Percentiles rank a stretch among this genome's conserved stretches.
These are phyloP conservation scores for Lolium multiflorum DNA, from an alignment of 176 grass and related monocot species.

Conservation along the genomic window DNA sequence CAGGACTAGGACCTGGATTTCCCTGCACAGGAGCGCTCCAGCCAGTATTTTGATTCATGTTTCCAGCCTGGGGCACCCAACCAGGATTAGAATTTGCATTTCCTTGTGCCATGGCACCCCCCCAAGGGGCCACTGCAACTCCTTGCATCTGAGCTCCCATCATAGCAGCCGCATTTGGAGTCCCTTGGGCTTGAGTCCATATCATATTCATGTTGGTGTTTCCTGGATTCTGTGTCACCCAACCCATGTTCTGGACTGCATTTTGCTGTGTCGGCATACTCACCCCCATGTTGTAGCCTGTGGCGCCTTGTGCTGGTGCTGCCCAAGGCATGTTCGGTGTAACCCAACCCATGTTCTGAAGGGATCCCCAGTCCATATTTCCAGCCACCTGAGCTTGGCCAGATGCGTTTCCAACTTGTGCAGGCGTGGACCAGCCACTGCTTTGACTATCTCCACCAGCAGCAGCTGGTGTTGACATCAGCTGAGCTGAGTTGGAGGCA, in stretches of 20 bases:
- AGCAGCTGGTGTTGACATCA: slow-evolving; percentile 43
- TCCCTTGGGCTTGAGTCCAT: slow-evolving; percentile 57
- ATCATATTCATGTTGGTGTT: slow-evolving; percentile 71
- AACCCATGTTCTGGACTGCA: slow-evolving; percentile 63
- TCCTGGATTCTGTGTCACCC: slow-evolving; percentile 64
- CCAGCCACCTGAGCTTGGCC: slow-evolving; percentile 55
- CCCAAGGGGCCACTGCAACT: slow-evolving; percentile 63
- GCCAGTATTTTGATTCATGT: slow-evolving; percentile 51
- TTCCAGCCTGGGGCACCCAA: slow-evolving; percentile 66
- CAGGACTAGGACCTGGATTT: slow-evolving; percentile 53
- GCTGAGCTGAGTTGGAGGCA: slow-evolving; percentile 49
- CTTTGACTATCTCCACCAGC: slow-evolving; percentile 55
- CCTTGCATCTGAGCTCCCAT: slow-evolving; percentile 72
- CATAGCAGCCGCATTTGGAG: slow-evolving; percentile 56
- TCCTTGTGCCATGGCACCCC: slow-evolving; percentile 60
- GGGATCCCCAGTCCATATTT: slow-evolving; percentile 61
- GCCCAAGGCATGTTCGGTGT: slow-evolving; percentile 63
- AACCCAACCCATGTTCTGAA: slow-evolving; percentile 70
- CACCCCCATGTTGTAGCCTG: slow-evolving; percentile 80
- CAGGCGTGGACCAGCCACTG: slow-evolving; percentile 45
- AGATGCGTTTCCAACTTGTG: slow-evolving; percentile 61
- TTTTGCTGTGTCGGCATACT: slow-evolving; percentile 57
- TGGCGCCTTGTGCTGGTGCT: slow-evolving; percentile 58
- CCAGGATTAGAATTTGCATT: slow-evolving; percentile 66
- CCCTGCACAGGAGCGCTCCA: slow-evolving; percentile 63